A percentile compares a stretch with the other conserved stretches of the same genome.
Evolutionary conservation across 257 asterid genomes (phyloP).

Genomic region (Solanum ahanhuiri): DNA sequence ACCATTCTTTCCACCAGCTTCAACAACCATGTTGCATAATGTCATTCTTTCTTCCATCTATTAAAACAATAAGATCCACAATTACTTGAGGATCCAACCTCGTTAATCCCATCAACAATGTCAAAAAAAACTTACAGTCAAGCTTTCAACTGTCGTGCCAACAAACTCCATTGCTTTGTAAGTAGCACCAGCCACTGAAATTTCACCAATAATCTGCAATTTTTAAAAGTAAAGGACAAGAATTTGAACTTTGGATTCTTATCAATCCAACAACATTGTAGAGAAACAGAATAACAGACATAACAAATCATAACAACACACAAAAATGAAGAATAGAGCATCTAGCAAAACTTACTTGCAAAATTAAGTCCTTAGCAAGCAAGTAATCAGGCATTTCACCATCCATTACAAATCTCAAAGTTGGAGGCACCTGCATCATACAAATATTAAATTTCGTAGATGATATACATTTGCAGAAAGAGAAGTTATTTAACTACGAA

Average conservation of each 20-base stretch:
- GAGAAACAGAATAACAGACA: neutral
- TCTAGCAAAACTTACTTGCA: conserved; percentile 57
- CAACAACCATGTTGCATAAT: conserved; percentile 95
- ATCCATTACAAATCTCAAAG: conserved; percentile 93
- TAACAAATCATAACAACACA: neutral
- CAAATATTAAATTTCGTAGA: neutral
- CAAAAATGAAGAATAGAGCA: neutral
- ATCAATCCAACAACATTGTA: neutral
- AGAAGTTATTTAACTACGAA: neutral
- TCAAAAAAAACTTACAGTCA: conserved; percentile 42
- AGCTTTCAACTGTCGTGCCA: conserved; percentile 84
- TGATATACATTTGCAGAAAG: neutral
- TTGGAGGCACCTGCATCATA: conserved; percentile 81
- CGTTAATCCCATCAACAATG: neutral
- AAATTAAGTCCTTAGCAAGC: conserved; percentile 95
- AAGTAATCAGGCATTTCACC: conserved; percentile 97
- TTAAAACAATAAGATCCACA: neutral
- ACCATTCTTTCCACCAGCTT: conserved; percentile 34
- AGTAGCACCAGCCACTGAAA: conserved; percentile 97
- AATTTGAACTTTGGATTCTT: neutral
- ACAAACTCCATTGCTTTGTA: conserved; percentile 98
- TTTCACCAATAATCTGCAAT: conserved; percentile 90
- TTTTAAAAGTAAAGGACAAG: neutral
- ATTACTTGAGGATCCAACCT: neutral
- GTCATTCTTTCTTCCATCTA: conserved; percentile 99